Base-by-base conservation (phyloP, 768 basidiomycete genomes). In the Collybiopsis luxurians region DNA sequence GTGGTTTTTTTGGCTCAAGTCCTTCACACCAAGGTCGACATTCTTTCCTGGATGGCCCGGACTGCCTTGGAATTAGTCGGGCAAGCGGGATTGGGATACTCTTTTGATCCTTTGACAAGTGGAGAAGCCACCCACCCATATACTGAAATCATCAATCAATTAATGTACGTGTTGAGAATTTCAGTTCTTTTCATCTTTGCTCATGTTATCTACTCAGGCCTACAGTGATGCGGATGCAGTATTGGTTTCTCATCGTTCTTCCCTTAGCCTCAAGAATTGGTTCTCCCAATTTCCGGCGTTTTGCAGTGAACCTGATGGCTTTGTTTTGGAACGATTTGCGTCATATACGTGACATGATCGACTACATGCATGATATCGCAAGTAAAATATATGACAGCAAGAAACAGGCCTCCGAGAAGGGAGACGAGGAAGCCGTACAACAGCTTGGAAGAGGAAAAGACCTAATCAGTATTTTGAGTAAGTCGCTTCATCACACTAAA, bases 381-480 rank as follows among this genome's bases (percentile, higher is more conserved):
- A 53, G 48, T 3, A 54, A 61, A 7, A 67, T 74, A 26, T 66
- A 69, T 19, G 56, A 65, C 4, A 60, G 60, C 28, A 73, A 73
- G 64, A 68, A 67, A 47, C 43, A 27, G 28, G 69, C 69, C 2
- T 45, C 70, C 11, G 52, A 36, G 12, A 36, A 59, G 48, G 69
- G 70, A 2, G 67, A 71, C 15, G 62, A 68, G 23, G 61, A 62
- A 2, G 61, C 63, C 17, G 10, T 58, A 28, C 59, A 63, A 11
- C 68, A 69, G 38, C 47, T 71, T 31, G 69, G 66, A 0, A 64
- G 66, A 36, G 70, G 73, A 21, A 73, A 68, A 31, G 72, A 75
- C 54, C 68, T 75, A 42, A 67, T 73, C 60, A 73, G 72, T 57
- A 67, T 71, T 26, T 61, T 74, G 23, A 61, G 73, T 74, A 50